Evolutionary conservation across 2,329 filamentous ascomycete species (phyloP), one percentile per base, ranked within the genome.

Genomic region (Fusarium vanettenii): DNA sequence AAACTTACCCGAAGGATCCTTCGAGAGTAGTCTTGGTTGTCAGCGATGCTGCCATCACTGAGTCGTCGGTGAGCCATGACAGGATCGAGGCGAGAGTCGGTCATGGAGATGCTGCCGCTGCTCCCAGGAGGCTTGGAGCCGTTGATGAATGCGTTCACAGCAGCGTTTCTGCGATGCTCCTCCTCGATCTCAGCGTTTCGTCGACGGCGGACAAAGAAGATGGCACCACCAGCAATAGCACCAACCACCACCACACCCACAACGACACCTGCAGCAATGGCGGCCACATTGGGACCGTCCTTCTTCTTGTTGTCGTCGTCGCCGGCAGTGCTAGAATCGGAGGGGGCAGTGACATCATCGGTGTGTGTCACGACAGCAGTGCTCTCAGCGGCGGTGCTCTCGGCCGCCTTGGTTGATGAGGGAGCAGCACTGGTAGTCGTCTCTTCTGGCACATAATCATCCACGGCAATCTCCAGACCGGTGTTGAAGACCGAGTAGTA

Each of bases 21-120:
- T 85, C 96, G 92, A 73, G 96, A 98, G 86, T 98, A 98, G 83
- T 98, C 96, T 85, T 97, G 92, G 85, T 98, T 97, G 83, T 98
- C 96, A 62, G 95, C 96, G 83, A 98, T 98, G 84, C 95, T 98
- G 77, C 96, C 96, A 80, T 97, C 94, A 85, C 96, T 98, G 86
- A 96, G 90, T 84, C 95, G 91, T 81, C 95, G 89, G 78, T 95
- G 91, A 68, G 93, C 92, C 89, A 97, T 92, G 74, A 95, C 92
- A 9, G 95, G 95, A 76, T 98, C 96, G 67, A 98, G 91, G 65
- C 96, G 91, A 48, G 94, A 92, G 81, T 98, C 96, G 16, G 91
- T 91, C 85, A 94, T 92, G 11, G 94, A 94, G 84, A 91, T 84
- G 71, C 87, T 87, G 71, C 92, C 90, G 81, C 90, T 89, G 84